Evolutionary conservation across 805 yeast genomes (phyloP).

Genomic region (Maudiozyma bulderi): DNA sequence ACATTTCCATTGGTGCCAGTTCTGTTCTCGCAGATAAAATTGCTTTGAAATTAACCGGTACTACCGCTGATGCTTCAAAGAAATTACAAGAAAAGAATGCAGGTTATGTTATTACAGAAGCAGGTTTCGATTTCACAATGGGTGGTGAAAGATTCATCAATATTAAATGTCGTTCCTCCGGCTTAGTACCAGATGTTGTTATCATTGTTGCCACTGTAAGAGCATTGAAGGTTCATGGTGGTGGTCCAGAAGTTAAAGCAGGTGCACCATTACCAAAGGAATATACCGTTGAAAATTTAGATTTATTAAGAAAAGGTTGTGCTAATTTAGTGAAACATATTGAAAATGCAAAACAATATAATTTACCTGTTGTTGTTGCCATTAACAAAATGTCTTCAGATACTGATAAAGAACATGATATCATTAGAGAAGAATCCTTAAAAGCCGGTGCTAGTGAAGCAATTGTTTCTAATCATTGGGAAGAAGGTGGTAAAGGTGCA

Average conservation of each 20-base stretch:
- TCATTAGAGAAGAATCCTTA: constrained; percentile 56
- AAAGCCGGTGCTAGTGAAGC: constrained; percentile 76
- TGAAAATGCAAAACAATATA: constrained; percentile 58
- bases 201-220: constrained; percentile 78
- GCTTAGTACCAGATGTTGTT: constrained; percentile 65
- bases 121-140: constrained; percentile 86
- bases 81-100: constrained; percentile 40
- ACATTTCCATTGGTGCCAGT: constrained; percentile 79
- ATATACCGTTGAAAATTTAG: constrained; percentile 62
- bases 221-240: constrained; percentile 80
- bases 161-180: constrained; percentile 76
- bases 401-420: constrained; percentile 55
- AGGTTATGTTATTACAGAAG: constrained; percentile 79
- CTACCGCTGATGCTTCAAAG: constrained; percentile 37
- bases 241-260: constrained; percentile 81
- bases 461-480: constrained; percentile 79
- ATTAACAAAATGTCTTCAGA: constrained; percentile 72
- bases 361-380: constrained; percentile 75
- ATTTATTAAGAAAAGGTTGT: constrained; percentile 58
- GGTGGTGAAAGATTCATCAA: constrained; percentile 83
- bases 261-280: constrained; percentile 71
- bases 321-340: constrained; percentile 72
- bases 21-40: constrained; percentile 73
- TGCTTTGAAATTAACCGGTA: constrained; percentile 73
- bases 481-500: constrained; percentile 78